Base-by-base conservation (phyloP, 1,139 yeast genomes). In the Blastobotrys buckinghamii region DNA sequence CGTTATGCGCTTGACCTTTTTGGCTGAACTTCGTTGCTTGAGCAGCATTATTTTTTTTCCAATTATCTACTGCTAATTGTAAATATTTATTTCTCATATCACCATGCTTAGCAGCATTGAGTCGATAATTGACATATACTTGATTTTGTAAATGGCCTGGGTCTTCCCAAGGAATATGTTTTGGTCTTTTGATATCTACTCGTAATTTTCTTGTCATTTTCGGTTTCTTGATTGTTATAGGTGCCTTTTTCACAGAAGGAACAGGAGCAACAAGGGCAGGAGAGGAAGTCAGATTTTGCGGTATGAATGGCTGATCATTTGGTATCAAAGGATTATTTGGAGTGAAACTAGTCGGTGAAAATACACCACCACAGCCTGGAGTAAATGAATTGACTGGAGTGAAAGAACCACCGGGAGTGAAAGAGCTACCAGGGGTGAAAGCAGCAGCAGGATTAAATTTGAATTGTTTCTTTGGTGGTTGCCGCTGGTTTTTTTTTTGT, bases 11-110 rank as follows among this genome's bases (percentile, higher is more conserved):
- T 43, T 65, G 69, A 17, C 69, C 74, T 53, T 68, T 68, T 19
- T 61, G 62, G 49, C 72, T 68, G 44, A 66, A 53, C 36, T 59
- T 54, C 35, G 68, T 67, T 8, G 75, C 73, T n/a, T 60, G 60
- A 1, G 60, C 68, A 1, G 71, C 65, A 43, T 69, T 62, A 51
- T 71, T 71, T 6, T 53, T 39, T 27, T 59, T 55, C 72, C 73
- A 71, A 22, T 66, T 57, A 10, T 63, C 64, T 0, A 72, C 70
- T 0, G 74, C 71, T 50, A 66, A 54, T 34, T 65, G 66, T 2
- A 72, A 65, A 51, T 61, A 65, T 52, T 68, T 70, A 56, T 61
- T 67, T 34, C 75, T 59, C 52, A 61, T 54, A n/a, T 65, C 67
- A 6, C 62, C 65, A 34, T 55, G 56, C 24, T 55, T 47, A 9